Percentiles rank a stretch among this genome's conserved stretches.
Evolutionary conservation across 768 basidiomycete genomes (phyloP).

Genomic region (Mycena sanguinolenta): DNA sequence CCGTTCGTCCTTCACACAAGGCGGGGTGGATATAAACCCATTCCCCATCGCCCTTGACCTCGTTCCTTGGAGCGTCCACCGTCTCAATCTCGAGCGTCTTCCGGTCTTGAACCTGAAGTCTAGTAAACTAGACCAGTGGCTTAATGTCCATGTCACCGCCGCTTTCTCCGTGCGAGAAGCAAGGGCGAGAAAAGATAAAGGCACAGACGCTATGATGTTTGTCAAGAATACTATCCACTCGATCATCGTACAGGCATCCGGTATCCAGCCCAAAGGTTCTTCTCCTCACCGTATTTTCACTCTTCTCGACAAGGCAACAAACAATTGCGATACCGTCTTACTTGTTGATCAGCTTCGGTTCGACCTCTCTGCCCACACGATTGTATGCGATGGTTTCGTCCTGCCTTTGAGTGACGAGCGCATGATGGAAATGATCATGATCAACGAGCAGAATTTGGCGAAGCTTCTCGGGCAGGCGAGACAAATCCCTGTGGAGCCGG

Average conservation of each 20-base stretch:
- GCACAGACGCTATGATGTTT: slow-evolving; percentile 48
- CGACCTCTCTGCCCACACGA: slow-evolving; percentile 63
- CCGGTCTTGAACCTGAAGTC: slow-evolving; percentile 42
- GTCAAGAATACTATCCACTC: slow-evolving; percentile 51
- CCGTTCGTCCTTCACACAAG: slow-evolving; percentile 38
- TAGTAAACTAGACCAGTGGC: slow-evolving; percentile 41
- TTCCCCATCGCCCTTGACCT: slow-evolving; percentile 44
- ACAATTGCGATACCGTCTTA: slow-evolving; percentile 54
- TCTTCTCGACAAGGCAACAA: slow-evolving; percentile 39
- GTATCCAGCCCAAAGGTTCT: slow-evolving; percentile 36
- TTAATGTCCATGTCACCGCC: slow-evolving; percentile 41
- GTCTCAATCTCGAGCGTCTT: slow-evolving; percentile 47
- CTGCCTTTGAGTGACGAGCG: slow-evolving; percentile 50
- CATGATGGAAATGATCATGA: slow-evolving; percentile 38
- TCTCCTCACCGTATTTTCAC: slow-evolving; percentile 35
- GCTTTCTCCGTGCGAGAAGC: slow-evolving; percentile 44
- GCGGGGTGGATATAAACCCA: slow-evolving; percentile 35
- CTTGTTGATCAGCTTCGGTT: slow-evolving; percentile 61
- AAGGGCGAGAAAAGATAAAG: slow-evolving; percentile 49
- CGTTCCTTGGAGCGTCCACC: slow-evolving; percentile 50
- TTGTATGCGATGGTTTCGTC: slow-evolving; percentile 65
- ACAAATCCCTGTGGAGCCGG: slow-evolving; percentile 41
- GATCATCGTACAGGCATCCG: slow-evolving; percentile 44
- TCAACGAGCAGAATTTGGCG: slow-evolving; percentile 1
- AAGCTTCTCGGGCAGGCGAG: slow-evolving; percentile 30